Percentiles rank a stretch among this genome's conserved stretches.
Evolutionary conservation across 768 basidiomycete genomes (phyloP).

Genomic region (Exidia glandulosa): DNA sequence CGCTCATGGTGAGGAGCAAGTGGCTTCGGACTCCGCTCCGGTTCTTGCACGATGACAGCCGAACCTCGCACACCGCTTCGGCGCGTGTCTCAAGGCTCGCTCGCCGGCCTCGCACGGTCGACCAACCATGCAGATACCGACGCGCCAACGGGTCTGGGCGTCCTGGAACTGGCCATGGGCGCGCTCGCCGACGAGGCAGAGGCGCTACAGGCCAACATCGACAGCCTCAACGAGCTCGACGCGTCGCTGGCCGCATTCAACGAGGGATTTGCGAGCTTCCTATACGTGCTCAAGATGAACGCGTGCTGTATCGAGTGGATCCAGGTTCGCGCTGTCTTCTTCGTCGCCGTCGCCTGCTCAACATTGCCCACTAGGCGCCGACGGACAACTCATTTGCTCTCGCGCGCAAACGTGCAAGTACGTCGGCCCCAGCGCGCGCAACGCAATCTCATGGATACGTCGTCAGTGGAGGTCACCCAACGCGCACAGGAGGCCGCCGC

Average conservation of each 20-base stretch:
- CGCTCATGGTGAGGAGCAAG: too few species aligned
- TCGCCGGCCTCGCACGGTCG: slow-evolving; percentile 75
- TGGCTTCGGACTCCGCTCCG: too few species aligned
- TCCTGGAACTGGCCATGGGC: slow-evolving; percentile 71
- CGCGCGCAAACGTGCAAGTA: slow-evolving; percentile 53
- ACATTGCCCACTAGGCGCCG: slow-evolving; percentile 37
- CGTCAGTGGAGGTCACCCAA: neutral
- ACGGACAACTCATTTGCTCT: slow-evolving; percentile 46
- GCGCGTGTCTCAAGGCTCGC: slow-evolving; percentile 84
- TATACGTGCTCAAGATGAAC: slow-evolving; percentile 92
- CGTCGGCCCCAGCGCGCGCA: slow-evolving; percentile 4
- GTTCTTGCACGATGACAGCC: too few species aligned
- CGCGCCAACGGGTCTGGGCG: slow-evolving; percentile 75
- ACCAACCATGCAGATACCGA: slow-evolving; percentile 40
- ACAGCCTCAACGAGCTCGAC: slow-evolving; percentile 59
- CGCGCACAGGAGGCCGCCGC: slow-evolving; percentile 35
- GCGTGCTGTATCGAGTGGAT: slow-evolving; percentile 89
- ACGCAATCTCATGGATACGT: neutral
- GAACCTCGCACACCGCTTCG: slow-evolving; percentile 68
- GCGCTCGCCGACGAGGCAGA: slow-evolving; percentile 88
- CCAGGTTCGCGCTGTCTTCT: slow-evolving; percentile 38
- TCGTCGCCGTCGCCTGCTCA: neutral
- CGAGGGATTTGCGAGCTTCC: slow-evolving; percentile 84
- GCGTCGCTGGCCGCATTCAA: slow-evolving; percentile 77
- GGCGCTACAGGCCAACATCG: slow-evolving; percentile 61